Base-by-base conservation (phyloP, 1,284 basidiomycete species). In the Apiotrichum laibachii region DNA sequence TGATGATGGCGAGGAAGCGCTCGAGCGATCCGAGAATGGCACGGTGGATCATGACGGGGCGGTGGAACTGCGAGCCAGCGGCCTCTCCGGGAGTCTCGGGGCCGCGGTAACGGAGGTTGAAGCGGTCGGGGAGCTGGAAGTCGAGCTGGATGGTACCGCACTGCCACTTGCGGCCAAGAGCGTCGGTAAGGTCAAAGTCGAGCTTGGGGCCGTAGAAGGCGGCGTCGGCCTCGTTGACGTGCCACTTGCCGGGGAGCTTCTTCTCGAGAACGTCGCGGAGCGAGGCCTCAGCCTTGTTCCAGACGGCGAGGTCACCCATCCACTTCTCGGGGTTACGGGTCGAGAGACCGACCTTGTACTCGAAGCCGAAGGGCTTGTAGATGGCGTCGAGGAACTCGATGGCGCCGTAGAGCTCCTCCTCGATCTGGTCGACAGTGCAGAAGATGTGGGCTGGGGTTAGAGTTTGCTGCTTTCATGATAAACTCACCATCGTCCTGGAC, bases 31-130 rank as follows among this genome's bases (percentile, higher is more conserved):
- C 96, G 64, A 99, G 79, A 74, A 99, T 93, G 4, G 96, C 96
- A 63, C 96, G 89, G 80, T 99, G 96, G 69, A 99, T 97, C 83
- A 99, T 98, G 68, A 99, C 95, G 6, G 96, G 96, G 50, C 94
- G 82, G 42, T 84, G 80, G 19, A 85, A 82, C 21, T 87, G 82
- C 63, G 81, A 83, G 65, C 86, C 85, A 15, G 81, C 71, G 22
- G 77, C 78, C 10, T 53, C 51, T 8, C 13, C 39, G 3, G 78
- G 65, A 43, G 72, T 84, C 34, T 79, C 80, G 6, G 78, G 65
- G 44, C 86, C 86, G 45, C 92, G 89, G 81, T 93, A 99, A 73
- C 89, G 89, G 64, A 99, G 84, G 79, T 96, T 89, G 83, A 99
- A 99, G 52, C 92, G 88, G 73, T 97, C 89, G n/a, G 96, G 96